phyloP scores from a whole-genome alignment of 306 rosid species.

The Rosa multiflora region DNA sequence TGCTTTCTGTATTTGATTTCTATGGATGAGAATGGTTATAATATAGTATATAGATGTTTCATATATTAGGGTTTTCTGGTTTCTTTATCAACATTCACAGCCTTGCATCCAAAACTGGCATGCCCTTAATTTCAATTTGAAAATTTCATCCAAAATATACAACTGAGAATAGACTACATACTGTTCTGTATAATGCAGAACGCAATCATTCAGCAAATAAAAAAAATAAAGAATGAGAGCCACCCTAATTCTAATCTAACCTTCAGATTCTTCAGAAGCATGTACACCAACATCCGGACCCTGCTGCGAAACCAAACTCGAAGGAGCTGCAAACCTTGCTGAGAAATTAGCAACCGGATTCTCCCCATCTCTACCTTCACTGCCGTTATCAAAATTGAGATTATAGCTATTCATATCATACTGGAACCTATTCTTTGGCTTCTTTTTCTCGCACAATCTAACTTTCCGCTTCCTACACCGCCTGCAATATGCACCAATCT shows the following conservation, averaged over 20 bases:
- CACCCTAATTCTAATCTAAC: background rate
- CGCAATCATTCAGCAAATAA: background rate
- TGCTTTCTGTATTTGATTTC: background rate
- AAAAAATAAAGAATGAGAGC: background rate
- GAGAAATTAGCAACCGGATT: conserved; percentile 44
- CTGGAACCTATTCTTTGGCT: conserved; percentile 37
- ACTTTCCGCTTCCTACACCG: background rate
- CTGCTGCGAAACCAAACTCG: background rate
- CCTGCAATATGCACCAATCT: conserved; percentile 40
- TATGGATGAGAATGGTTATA: conserved; percentile 2
- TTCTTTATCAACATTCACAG: background rate
- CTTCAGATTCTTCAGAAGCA: background rate
- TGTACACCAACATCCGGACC: background rate
- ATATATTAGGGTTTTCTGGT: background rate
- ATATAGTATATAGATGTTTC: background rate
- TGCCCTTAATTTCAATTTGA: background rate
- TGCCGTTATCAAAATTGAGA: conserved; percentile 55
- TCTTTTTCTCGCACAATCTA: conserved; percentile 8
- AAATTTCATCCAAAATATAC: background rate
- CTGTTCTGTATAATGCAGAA: background rate
- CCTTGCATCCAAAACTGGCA: background rate
- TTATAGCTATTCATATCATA: conserved; percentile 75
- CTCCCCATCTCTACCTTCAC: conserved; percentile 46
- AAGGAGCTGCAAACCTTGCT: conserved; percentile 50
- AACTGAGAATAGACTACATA: background rate